Evolutionary conservation across 768 basidiomycete species (phyloP), one percentile per base, ranked within the genome.

Genomic region (Boletus coccyginus): DNA sequence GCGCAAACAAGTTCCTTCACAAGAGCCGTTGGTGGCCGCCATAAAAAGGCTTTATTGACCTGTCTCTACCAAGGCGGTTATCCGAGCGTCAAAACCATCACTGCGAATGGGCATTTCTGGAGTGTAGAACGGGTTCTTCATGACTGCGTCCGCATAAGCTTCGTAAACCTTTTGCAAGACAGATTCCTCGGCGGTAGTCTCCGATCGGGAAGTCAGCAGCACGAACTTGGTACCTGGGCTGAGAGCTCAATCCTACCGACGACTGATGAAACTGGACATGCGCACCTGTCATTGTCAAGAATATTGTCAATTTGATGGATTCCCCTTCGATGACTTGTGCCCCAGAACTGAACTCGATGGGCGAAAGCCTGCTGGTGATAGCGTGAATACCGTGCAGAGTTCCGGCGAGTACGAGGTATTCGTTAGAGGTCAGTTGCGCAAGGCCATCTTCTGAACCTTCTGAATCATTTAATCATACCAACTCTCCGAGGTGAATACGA

Each of bases 121-220:
- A 7, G 94, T 96, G 72, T 98, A 94, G 73, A 99, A 99, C 1
- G 97, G 97, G 67, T 98, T 98, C 78, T 98, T 98, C 92, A 98
- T 96, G 52, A 94, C 94, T 1, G 90, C 86, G 67, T 98, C 97
- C 1, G 95, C 82, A 70, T 98, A 99, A 19, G 83, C 84, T 70
- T 98, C 94, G 72, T 98, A 98, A 46, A 94, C 86, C 70, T 86
- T 91, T 65, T 88, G 87, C 40, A 99, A 76, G 21, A 88, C 77
- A 5, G 81, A 65, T n/a, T n/a, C n/a, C 21, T 86, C 92, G 35
- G 90, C 84, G 2, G 81, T 81, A 8, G 83, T 75, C 63, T 93
- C 91, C 2, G 83, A 77, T 39, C 92, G 73, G 2, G 94, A 94
- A 17, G 93, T 94, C 43, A 97, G 74, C 6, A 98, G 78, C 5